Percentiles rank a stretch among this genome's conserved stretches.
These are phyloP conservation scores for Eucalyptus urophylla DNA, from an alignment of 345 rosid genomes.

Conservation along the genomic window DNA sequence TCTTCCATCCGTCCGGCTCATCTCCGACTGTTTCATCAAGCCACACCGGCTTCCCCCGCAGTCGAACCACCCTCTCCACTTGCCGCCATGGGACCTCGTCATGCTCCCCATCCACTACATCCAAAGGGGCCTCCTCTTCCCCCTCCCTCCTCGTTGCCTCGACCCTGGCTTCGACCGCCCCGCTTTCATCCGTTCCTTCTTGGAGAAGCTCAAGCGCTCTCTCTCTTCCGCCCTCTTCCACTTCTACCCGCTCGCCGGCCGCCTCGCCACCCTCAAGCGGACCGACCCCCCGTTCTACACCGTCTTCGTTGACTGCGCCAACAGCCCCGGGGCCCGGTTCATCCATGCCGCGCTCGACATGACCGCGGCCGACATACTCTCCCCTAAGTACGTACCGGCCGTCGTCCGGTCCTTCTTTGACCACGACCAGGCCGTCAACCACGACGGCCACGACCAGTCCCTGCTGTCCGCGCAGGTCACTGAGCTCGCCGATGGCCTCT, in stretches of 20 bases:
- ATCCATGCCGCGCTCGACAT: slow-evolving; percentile 34
- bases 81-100: slow-evolving; percentile 61
- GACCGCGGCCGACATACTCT: slow-evolving; percentile 26
- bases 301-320: slow-evolving; percentile 36
- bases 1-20: background rate
- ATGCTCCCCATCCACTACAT: slow-evolving; percentile 64
- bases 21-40: slow-evolving; percentile 44
- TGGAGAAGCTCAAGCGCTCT: slow-evolving; percentile 34
- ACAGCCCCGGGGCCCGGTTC: slow-evolving; percentile 38
- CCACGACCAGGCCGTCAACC: slow-evolving; percentile 41
- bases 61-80: slow-evolving; percentile 28
- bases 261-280: slow-evolving; percentile 15
- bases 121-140: slow-evolving; percentile 51
- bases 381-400: slow-evolving; percentile 36
- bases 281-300: slow-evolving; percentile 21
- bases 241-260: slow-evolving; percentile 68
- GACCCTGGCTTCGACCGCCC: background rate
- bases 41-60: slow-evolving; percentile 24
- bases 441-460: slow-evolving; percentile 45
- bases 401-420: slow-evolving; percentile 67
- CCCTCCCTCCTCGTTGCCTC: slow-evolving; percentile 22
- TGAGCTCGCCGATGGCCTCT: slow-evolving; percentile 51
- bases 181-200: slow-evolving; percentile 12
- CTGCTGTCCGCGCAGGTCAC: slow-evolving; percentile 60
- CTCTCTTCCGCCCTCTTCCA: slow-evolving; percentile 42